phyloP scores from a whole-genome alignment of 2,329 filamentous ascomycete species.

The Monosporascus sp. region DNA sequence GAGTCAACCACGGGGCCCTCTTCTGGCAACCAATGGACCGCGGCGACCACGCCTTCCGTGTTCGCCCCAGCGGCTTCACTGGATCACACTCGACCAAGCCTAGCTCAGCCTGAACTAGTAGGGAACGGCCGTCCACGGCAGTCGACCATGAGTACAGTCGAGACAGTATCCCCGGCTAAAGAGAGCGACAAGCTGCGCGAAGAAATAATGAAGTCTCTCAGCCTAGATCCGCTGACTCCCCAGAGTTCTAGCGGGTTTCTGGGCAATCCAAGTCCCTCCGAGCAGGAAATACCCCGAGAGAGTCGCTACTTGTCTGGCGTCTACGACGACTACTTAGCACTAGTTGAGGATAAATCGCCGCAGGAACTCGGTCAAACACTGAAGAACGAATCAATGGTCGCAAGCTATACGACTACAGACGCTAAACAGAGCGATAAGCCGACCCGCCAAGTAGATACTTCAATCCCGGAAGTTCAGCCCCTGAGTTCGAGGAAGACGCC shows the following conservation, averaged over 20 bases:
- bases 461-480: constrained; percentile 15
- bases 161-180: constrained; percentile 50
- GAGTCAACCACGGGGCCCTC: not conserved
- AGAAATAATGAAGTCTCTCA: constrained; percentile 69
- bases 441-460: constrained; percentile 1
- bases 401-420: not conserved
- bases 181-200: constrained; percentile 68
- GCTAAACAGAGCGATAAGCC: not conserved
- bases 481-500: constrained; percentile 14
- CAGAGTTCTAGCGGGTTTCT: constrained; percentile 11
- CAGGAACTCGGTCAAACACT: constrained; percentile 23
- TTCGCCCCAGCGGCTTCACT: constrained; percentile 41
- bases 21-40: constrained; percentile 10
- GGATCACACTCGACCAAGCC: constrained; percentile 34
- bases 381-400: constrained; percentile 13
- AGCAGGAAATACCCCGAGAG: constrained; percentile 34
- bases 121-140: constrained; percentile 33
- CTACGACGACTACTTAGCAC: constrained; percentile 63
- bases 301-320: constrained; percentile 61
- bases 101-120: constrained; percentile 30
- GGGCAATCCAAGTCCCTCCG: constrained; percentile 8
- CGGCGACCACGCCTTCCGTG: constrained; percentile 17
- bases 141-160: constrained; percentile 42
- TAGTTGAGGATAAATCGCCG: constrained; percentile 37
- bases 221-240: constrained; percentile 35